Conservation (phyloP, 2,329 filamentous ascomycete genomes). For the Chaetomium sp. region DNA sequence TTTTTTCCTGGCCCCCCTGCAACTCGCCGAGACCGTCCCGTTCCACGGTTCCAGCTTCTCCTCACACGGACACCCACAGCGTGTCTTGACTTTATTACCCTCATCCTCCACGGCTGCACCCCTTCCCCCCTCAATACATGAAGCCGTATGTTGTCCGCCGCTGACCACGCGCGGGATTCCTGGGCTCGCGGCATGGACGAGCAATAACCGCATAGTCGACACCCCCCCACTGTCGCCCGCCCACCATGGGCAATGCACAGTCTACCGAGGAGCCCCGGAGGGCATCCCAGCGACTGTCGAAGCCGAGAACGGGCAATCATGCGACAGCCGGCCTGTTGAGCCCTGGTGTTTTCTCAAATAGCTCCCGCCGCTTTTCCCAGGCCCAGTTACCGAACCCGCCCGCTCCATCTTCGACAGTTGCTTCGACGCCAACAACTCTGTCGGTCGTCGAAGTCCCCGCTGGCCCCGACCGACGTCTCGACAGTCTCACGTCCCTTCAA, state of each 20-base stretch:
- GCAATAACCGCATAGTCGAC: constrained; percentile 33
- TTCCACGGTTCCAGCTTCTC: constrained; percentile 8
- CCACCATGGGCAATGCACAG: constrained; percentile 45
- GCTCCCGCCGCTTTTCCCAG: constrained; percentile 26
- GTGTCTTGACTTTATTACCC: constrained; percentile 20
- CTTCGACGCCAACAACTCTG: constrained; percentile 14
- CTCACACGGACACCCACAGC: background rate
- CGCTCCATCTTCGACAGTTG: constrained; percentile 12
- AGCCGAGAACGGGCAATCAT: constrained; percentile 40
- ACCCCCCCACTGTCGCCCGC: constrained; percentile 26
- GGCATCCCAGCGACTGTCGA: constrained; percentile 45
- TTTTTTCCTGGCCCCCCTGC: background rate
- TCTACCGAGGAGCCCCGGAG: constrained; percentile 38
- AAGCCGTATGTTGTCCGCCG: constrained; percentile 24
- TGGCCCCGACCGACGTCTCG: constrained; percentile 12
- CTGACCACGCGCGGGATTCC: constrained; percentile 23
- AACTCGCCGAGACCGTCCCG: background rate
- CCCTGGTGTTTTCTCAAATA: constrained; percentile 30
- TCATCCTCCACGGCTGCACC: constrained; percentile 1
- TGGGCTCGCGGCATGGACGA: constrained; percentile 35
- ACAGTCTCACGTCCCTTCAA: constrained; percentile 17
- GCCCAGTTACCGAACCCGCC: constrained; percentile 21
- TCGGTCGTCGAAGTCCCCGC: constrained; percentile 11
- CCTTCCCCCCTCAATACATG: constrained; percentile 27
- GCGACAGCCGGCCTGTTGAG: constrained; percentile 38